phyloP scores from a whole-genome alignment of 2,329 filamentous ascomycete species.

The Aureobasidium sp. region DNA sequence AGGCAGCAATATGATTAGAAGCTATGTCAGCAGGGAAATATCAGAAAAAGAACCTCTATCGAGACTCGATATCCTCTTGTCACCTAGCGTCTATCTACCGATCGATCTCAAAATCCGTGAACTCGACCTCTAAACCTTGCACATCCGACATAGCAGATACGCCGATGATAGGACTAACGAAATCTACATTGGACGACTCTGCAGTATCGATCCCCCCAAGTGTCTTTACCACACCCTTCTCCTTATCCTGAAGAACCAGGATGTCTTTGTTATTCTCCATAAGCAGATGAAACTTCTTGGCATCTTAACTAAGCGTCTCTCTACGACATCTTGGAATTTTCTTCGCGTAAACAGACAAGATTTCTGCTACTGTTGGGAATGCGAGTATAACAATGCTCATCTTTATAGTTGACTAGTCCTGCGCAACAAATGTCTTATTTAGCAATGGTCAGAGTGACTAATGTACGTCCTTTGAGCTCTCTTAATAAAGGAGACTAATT shows the following conservation, averaged over 20 bases:
- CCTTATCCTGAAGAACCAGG: not conserved
- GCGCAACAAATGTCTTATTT: not conserved
- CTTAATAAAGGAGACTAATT: not conserved
- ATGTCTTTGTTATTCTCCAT: not conserved
- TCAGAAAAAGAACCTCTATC: no score
- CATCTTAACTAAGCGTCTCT: not conserved
- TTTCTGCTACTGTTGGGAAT: not conserved
- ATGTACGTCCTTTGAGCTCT: not conserved
- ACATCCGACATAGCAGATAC: not conserved
- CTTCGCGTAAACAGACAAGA: not conserved
- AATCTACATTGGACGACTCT: conserved; percentile 7
- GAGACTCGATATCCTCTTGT: no score
- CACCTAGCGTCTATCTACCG: no score
- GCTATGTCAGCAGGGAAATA: no score
- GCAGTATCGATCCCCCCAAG: not conserved
- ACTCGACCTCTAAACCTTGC: not conserved
- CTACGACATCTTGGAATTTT: not conserved
- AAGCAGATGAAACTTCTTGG: not conserved
- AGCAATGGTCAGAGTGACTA: not conserved
- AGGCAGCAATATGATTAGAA: no score
- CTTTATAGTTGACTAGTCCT: conserved; percentile 4
- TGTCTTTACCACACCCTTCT: not conserved
- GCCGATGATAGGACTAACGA: conserved; percentile 1
- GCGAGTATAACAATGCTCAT: not conserved
- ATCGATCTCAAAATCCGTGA: not conserved